These are phyloP conservation scores for Penicillium verhagenii DNA, from an alignment of 495 filamentous ascomycete genomes.

Conservation along the genomic window DNA sequence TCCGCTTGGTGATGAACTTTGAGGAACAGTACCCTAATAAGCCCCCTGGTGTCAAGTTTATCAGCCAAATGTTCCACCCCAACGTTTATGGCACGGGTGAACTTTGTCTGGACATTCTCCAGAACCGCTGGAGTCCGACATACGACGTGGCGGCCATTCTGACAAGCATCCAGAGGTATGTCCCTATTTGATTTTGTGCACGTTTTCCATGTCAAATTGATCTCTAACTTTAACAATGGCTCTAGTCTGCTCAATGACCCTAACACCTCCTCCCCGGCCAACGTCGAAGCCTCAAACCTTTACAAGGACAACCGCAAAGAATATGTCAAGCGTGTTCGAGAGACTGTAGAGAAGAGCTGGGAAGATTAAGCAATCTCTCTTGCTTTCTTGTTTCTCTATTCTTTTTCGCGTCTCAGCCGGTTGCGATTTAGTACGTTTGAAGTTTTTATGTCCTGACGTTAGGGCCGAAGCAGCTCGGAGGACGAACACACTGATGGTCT, in stretches of 20 bases:
- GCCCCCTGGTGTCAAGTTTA: slow-evolving; percentile 95
- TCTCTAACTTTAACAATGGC: not conserved
- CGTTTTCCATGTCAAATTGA: too few species aligned
- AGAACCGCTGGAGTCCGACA: slow-evolving; percentile 98
- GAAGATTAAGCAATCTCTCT: slow-evolving; percentile 60
- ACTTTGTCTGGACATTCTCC: slow-evolving; percentile 93
- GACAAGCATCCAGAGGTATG: slow-evolving; percentile 95
- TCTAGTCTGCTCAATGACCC: slow-evolving; percentile 93
- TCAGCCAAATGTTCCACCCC: slow-evolving; percentile 98
- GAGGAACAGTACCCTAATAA: slow-evolving; percentile 99
- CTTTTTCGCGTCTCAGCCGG: not conserved
- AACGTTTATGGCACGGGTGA: slow-evolving; percentile 98
- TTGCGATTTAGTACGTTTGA: not conserved
- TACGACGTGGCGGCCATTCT: slow-evolving; percentile 97
- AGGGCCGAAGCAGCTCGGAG: slow-evolving; percentile 5
- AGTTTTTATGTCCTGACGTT: slow-evolving; percentile 5
- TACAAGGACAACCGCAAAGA: slow-evolving; percentile 98
- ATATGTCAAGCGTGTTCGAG: slow-evolving; percentile 90
- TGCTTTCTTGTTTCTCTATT: not conserved
- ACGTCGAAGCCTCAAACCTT: slow-evolving; percentile 96
- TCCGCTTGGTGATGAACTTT: slow-evolving; percentile 97
- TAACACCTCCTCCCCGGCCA: slow-evolving; percentile 95
- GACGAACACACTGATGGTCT: slow-evolving; percentile 6
- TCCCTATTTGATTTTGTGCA: too few species aligned
- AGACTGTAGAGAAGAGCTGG: slow-evolving; percentile 99